A percentile compares a stretch with the other conserved stretches of the same genome.
Evolutionary conservation across 2,329 filamentous ascomycete genomes (phyloP).

Genomic region (Botryotinia convoluta): DNA sequence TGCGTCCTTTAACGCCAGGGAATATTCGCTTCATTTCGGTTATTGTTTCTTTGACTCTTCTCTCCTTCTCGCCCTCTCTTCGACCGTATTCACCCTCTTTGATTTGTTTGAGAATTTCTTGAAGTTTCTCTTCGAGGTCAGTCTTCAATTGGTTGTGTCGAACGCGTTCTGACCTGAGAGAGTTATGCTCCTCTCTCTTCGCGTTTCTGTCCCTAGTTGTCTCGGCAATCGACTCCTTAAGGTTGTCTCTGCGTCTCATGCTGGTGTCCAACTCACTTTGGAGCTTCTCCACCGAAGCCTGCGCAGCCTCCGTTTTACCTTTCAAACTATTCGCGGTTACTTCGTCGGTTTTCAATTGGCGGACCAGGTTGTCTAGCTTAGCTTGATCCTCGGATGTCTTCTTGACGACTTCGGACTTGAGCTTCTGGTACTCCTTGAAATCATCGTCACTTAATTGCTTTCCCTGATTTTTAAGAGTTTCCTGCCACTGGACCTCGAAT

Average conservation of each 20-base stretch:
- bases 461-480: slow-evolving; percentile 81
- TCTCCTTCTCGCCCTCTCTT: slow-evolving; percentile 80
- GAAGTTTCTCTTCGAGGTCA: slow-evolving; percentile 88
- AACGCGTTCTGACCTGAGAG: slow-evolving; percentile 77
- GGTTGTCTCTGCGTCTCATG: slow-evolving; percentile 62
- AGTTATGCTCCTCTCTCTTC: slow-evolving; percentile 90
- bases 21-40: slow-evolving; percentile 85
- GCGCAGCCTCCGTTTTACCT: slow-evolving; percentile 77
- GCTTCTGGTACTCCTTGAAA: slow-evolving; percentile 81
- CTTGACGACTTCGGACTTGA: slow-evolving; percentile 81
- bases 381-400: slow-evolving; percentile 77
- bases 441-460: slow-evolving; percentile 82
- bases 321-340: slow-evolving; percentile 87
- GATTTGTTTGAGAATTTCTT: slow-evolving; percentile 77
- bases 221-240: slow-evolving; percentile 62
- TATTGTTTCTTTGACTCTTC: slow-evolving; percentile 76
- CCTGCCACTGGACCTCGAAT: slow-evolving; percentile 85
- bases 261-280: slow-evolving; percentile 69
- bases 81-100: slow-evolving; percentile 80
- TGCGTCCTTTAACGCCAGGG: slow-evolving; percentile 83
- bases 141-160: slow-evolving; percentile 78
- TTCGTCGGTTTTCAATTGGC: slow-evolving; percentile 86
- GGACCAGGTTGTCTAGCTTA: slow-evolving; percentile 80
- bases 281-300: slow-evolving; percentile 71
- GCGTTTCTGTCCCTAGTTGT: slow-evolving; percentile 73